Base-by-base conservation (phyloP, 371 early-diverging fungal genomes). In the Mortierella sp. region DNA sequence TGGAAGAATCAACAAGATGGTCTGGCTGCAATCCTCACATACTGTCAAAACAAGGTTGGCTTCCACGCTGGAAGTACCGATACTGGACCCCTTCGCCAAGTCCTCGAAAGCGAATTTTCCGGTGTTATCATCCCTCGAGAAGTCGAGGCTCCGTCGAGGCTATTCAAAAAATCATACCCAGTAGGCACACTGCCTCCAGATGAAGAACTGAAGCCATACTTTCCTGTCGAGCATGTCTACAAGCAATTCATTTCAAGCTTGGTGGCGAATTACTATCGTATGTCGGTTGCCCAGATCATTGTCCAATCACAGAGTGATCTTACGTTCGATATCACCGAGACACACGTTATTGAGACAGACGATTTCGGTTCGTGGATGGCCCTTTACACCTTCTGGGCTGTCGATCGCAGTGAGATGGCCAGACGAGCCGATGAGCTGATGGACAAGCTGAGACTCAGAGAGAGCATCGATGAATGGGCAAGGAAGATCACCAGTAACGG, bases 391-490 rank as follows among this genome's bases (percentile, higher is more conserved):
- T 6, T 5, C 9, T 51, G 51, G 51, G 21, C 21, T 23, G 18
- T 51, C 51, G 51, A 51, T 51, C 51, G 51, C 19, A 23, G 21
- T 51, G 51, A 5, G 51, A 51, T 51, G 51, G 51, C 51, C 51
- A 5, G 51, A 51, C 51, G 21, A 23, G 51, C 51, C 18, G 51
- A 51, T 51, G 16, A 23, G 51, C 18, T 51, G 51, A 23, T 51
- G 19, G 51, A 51, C 18, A 51, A 51, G 18, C 51, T 51, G 9
- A 51, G 21, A 16, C 6, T 51, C 51, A n/a, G n/a, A n/a, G n/a
- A n/a, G n/a, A n/a, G n/a, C n/a, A n/a, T n/a, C n/a, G n/a, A n/a
- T n/a, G n/a, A n/a, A n/a, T n/a, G n/a, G n/a, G n/a, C n/a, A n/a
- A n/a, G n/a, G n/a, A n/a, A n/a, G n/a, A n/a, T n/a, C n/a, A n/a